Evolutionary conservation across 2,329 filamentous ascomycete genomes (phyloP).

Genomic region (Ophiosphaerella herpotricha): DNA sequence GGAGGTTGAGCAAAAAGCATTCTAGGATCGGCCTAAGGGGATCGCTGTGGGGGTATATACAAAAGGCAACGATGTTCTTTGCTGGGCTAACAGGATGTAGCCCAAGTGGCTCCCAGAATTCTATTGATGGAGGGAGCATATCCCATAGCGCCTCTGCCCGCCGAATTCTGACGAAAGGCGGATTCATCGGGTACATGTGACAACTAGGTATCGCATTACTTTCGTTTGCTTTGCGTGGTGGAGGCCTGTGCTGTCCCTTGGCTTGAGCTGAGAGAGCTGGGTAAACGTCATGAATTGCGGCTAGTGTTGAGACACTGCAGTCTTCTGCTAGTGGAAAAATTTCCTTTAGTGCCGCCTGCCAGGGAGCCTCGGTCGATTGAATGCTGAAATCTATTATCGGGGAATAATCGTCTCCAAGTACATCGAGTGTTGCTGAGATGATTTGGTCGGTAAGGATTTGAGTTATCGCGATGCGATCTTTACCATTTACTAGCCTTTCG

Average conservation of each 20-base stretch:
- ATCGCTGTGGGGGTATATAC: conserved; percentile 69
- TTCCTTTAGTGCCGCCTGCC: conserved; percentile 27
- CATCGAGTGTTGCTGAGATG: conserved; percentile 55
- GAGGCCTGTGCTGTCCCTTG: conserved; percentile 42
- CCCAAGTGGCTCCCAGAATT: conserved; percentile 82
- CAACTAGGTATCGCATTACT: conserved; percentile 28
- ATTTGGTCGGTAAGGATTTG: conserved; percentile 75
- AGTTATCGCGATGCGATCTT: conserved; percentile 68
- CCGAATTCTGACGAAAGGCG: conserved; percentile 74
- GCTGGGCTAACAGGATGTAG: conserved; percentile 71
- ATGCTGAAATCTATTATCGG: not conserved
- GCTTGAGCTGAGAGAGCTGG: conserved; percentile 35
- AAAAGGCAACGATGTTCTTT: conserved; percentile 74
- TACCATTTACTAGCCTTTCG: conserved; percentile 50
- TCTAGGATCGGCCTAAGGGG: conserved; percentile 65
- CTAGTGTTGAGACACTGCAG: conserved; percentile 37
- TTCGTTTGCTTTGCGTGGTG: conserved; percentile 39
- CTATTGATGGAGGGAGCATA: conserved; percentile 72
- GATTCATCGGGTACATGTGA: conserved; percentile 56
- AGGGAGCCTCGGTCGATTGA: conserved; percentile 27
- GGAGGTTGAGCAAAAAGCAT: conserved; percentile 69
- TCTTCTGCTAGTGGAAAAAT: conserved; percentile 39
- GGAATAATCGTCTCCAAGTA: conserved; percentile 28
- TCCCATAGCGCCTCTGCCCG: conserved; percentile 72
- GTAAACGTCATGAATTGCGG: conserved; percentile 54